phyloP scores from a whole-genome alignment of 352 stramenopile species.

The Pythium monospermum region DNA sequence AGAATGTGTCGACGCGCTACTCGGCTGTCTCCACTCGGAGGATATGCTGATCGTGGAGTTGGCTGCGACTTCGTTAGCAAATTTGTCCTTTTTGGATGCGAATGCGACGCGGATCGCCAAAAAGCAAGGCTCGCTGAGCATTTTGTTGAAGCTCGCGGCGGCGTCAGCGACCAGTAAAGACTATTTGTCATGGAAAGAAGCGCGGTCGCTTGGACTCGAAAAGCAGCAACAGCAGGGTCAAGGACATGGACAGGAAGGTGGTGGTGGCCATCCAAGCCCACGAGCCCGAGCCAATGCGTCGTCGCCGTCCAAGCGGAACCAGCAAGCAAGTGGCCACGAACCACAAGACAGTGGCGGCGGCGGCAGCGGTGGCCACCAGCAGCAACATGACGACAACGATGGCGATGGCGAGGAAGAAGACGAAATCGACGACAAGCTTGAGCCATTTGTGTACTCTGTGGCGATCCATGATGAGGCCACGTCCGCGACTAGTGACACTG shows the following conservation, averaged over 20 bases:
- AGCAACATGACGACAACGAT: constrained; percentile 4
- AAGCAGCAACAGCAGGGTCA: neutral
- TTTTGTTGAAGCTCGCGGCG: constrained; percentile 46
- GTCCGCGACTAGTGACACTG: constrained; percentile 1
- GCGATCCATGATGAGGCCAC: neutral
- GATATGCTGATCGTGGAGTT: constrained; percentile 66
- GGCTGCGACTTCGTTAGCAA: constrained; percentile 52
- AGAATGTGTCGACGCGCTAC: constrained; percentile 48
- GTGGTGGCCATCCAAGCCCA: constrained; percentile 4
- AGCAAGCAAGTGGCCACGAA: too few species aligned
- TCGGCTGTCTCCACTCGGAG: constrained; percentile 42
- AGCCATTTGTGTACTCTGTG: constrained; percentile 25
- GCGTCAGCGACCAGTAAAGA: constrained; percentile 35
- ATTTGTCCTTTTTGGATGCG: constrained; percentile 48
- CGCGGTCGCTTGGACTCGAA: constrained; percentile 13
- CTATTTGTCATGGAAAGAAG: constrained; percentile 55
- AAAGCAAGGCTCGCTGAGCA: constrained; percentile 24
- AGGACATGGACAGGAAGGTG: neutral
- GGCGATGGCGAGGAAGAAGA: too few species aligned
- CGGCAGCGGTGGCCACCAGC: too few species aligned
- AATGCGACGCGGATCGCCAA: constrained; percentile 49
- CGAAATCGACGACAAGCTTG: constrained; percentile 24
- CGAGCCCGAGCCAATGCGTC: neutral
- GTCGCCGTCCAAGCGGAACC: too few species aligned
- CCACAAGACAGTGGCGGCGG: constrained; percentile 2